Evolutionary conservation across 352 stramenopile species (phyloP), one percentile per base, ranked within the genome.

Genomic region (Thraustochytrium striatum): DNA sequence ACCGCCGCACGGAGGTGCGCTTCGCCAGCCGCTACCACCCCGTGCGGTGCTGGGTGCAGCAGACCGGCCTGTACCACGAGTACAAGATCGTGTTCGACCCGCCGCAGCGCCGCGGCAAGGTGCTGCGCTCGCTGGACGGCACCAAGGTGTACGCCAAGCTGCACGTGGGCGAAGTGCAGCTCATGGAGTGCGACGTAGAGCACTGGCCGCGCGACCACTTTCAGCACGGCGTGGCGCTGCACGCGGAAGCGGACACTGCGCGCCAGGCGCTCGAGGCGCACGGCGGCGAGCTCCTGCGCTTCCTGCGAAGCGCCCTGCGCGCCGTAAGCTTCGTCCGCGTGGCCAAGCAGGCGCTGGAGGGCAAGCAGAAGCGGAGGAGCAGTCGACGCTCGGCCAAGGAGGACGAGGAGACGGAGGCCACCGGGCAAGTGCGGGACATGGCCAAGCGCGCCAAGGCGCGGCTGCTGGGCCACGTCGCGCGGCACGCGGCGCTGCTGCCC

Each of bases 71-170:
- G 25, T 75, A 55, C 25, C 41, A 75, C 21, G 65, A 75, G 39
- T 75, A 75, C 65, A 65, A 50, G n/a, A 5, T 75, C 5, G 65
- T 75, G n/a, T 61, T 75, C 39, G 65, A 75, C 36, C 65, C 65
- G 32, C 65, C 65, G 3, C 3, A 11, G 36, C 32, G 39, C 13
- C 65, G 65, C 30, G 65, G 65, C 36, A 72, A 72, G 1, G 1
- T 75, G 13, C 5, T 75, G 32, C 44, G 39, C 16, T 32, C 41
- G 35, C 32, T 43, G 7, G 65, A 75, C 25, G 65, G 65, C 16
- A 7, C 7, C 8, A 75, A 75, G 30, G 44, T 41, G 16, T 75
- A 38, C 52, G 65, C 36, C 3, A 75, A 75, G 36, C 44, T 75
- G 7, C 39, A 72, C 21, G 21, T 75, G 8, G 65, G 65, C 50